phyloP scores from a whole-genome alignment of 352 stramenopile genomes.

The Phytophthora citricola region DNA sequence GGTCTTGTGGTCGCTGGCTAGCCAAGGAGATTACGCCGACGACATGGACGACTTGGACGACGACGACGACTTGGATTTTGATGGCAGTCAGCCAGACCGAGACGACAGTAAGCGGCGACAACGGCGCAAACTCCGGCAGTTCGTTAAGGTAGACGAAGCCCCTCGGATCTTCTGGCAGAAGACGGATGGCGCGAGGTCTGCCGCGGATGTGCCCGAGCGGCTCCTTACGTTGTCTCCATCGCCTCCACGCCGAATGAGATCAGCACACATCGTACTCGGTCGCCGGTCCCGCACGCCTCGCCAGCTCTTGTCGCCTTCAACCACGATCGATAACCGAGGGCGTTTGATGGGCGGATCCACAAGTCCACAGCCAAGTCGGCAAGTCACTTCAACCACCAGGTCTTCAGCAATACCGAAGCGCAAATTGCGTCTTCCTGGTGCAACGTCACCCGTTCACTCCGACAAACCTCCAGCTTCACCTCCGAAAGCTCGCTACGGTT shows the following conservation, averaged over 20 bases:
- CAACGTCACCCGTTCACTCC: background rate
- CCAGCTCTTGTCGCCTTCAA: slow-evolving; percentile 3
- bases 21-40: slow-evolving; percentile 9
- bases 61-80: slow-evolving; percentile 18
- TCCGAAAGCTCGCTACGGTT: slow-evolving; percentile 46
- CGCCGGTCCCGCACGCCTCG: slow-evolving; percentile 14
- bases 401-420: slow-evolving; percentile 3
- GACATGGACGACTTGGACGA: slow-evolving; percentile 30
- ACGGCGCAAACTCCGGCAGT: slow-evolving; percentile 31
- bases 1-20: slow-evolving; percentile 30
- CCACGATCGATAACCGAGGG: background rate
- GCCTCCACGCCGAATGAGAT: slow-evolving; percentile 10
- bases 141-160: slow-evolving; percentile 1
- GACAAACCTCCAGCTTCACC: slow-evolving; percentile 6
- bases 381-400: slow-evolving; percentile 3
- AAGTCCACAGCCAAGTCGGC: background rate
- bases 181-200: slow-evolving; percentile 42
- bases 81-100: slow-evolving; percentile 15
- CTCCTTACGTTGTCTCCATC: slow-evolving; percentile 23
- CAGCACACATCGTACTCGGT: slow-evolving; percentile 22
- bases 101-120: slow-evolving; percentile 33
- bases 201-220: slow-evolving; percentile 41
- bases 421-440: background rate
- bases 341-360: background rate
- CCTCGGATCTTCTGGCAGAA: slow-evolving; percentile 62